Evolutionary conservation across 371 early-diverging fungal genomes (phyloP).

Genomic region (Mortierella sp.): DNA sequence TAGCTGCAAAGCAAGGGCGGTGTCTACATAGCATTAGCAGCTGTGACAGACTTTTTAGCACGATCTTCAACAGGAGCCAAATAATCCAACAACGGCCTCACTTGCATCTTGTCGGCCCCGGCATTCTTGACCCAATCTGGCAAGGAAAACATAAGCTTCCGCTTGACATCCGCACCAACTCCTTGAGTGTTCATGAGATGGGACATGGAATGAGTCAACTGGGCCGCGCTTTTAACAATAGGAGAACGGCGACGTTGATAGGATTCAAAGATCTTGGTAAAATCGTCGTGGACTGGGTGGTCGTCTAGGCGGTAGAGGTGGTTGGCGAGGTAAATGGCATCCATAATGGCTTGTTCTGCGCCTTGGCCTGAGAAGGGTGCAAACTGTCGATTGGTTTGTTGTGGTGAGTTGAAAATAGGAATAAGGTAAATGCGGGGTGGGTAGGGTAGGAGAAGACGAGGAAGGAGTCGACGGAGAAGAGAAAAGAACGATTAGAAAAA

Average conservation of each 20-base stretch:
- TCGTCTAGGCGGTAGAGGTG: slow-evolving; percentile 28
- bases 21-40: neutral
- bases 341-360: slow-evolving; percentile 48
- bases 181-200: slow-evolving; percentile 41
- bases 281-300: slow-evolving; percentile 24
- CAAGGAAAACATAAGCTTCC: slow-evolving; percentile 38
- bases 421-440: neutral
- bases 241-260: slow-evolving; percentile 20
- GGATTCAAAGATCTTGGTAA: slow-evolving; percentile 17
- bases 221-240: slow-evolving; percentile 16
- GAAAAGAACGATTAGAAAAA: slow-evolving; percentile 2
- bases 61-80: slow-evolving; percentile 33
- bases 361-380: slow-evolving; percentile 40
- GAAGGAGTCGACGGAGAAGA: neutral
- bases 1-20: neutral
- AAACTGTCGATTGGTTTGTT: slow-evolving; percentile 20
- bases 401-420: neutral
- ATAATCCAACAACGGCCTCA: slow-evolving; percentile 33
- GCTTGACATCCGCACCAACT: slow-evolving; percentile 28
- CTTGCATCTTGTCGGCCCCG: slow-evolving; percentile 33
- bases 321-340: slow-evolving; percentile 39
- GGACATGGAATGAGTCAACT: slow-evolving; percentile 21
- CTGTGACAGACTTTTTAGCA: slow-evolving; percentile 18
- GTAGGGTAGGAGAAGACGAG: too few species aligned
- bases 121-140: slow-evolving; percentile 29